Base-by-base conservation (phyloP, 805 yeast genomes). In the Saccharomycopsis selenospora region DNA sequence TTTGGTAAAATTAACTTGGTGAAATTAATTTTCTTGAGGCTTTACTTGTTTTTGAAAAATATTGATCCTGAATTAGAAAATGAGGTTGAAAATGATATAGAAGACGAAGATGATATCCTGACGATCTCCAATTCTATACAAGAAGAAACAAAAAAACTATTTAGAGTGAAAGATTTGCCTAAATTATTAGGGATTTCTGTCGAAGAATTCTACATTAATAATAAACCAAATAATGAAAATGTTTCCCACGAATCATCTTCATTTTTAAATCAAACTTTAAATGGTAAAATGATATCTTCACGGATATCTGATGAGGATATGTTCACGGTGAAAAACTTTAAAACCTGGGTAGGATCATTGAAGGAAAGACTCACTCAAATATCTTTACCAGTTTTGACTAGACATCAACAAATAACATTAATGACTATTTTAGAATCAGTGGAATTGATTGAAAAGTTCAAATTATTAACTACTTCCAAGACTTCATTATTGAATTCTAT, bases 331-430 rank as follows among this genome's bases (percentile, higher is more conserved):
- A 56, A 56, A 22, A 43, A 42, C 8, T 64, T 61, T 44, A 48
- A 50, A 1, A 30, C 42, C 3, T 52, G 55, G 55, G 42, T 30
- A 14, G 33, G 17, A 5, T 14, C 14, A 2, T 66, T 90, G 20
- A 66, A 71, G 13, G 84, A 82, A 20, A 77, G 77, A 52, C 67
- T 90, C 46, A 77, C 79, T 38, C 79, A 75, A 51, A 69, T 76
- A 3, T 72, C 91, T 1, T 66, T 90, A 24, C 96, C 96, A 0
- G 81, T 82, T 52, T 62, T 90, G 25, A 88, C 96, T 0, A 79
- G 96, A 51, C 97, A 90, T 65, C 96, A 90, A 62, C 98, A 90
- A 59, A 79, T 82, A 25, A 88, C 96, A 0, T 70, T 90, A 24
- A 71, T 82, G 1, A 77, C 85, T 13, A 78, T 87, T 2, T 70